These are phyloP conservation scores for Xerocomus alliaceus DNA, from an alignment of 1,284 basidiomycete genomes.

Conservation along the genomic window DNA sequence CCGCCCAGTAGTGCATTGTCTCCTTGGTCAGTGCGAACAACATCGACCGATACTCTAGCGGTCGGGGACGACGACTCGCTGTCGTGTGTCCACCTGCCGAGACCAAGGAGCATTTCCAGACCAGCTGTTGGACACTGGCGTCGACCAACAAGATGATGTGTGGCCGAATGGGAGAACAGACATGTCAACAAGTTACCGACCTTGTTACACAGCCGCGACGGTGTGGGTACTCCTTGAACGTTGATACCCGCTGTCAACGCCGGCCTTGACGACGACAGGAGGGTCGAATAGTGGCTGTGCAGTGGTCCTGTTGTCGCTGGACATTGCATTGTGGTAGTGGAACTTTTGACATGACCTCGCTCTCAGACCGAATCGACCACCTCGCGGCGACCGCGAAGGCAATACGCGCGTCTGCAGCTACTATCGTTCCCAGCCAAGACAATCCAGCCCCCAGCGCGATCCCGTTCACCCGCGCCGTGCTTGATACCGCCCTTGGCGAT, in stretches of 20 bases:
- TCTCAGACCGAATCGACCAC: slow-evolving; percentile 53
- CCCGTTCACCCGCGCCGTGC: slow-evolving; percentile 66
- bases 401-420: slow-evolving; percentile 43
- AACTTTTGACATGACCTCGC: slow-evolving; percentile 44
- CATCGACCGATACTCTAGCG: slow-evolving; percentile 12
- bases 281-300: slow-evolving; percentile 34
- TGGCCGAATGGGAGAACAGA: not conserved
- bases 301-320: no score
- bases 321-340: no score
- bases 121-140: not conserved
- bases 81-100: slow-evolving; percentile 32
- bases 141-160: no score
- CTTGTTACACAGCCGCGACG: slow-evolving; percentile 24
- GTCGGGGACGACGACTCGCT: no score
- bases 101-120: slow-evolving; percentile 32
- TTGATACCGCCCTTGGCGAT: slow-evolving; percentile 66
- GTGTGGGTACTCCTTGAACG: no score
- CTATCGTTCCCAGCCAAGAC: slow-evolving; percentile 24
- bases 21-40: slow-evolving; percentile 4
- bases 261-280: slow-evolving; percentile 16
- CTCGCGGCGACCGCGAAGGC: slow-evolving; percentile 46
- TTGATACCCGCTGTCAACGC: no score
- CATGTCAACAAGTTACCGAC: slow-evolving; percentile 24
- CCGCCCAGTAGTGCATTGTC: slow-evolving; percentile 5
- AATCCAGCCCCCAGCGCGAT: slow-evolving; percentile 34